Conservation (phyloP, 805 yeast species). For the Scheffersomyces lignosus region DNA sequence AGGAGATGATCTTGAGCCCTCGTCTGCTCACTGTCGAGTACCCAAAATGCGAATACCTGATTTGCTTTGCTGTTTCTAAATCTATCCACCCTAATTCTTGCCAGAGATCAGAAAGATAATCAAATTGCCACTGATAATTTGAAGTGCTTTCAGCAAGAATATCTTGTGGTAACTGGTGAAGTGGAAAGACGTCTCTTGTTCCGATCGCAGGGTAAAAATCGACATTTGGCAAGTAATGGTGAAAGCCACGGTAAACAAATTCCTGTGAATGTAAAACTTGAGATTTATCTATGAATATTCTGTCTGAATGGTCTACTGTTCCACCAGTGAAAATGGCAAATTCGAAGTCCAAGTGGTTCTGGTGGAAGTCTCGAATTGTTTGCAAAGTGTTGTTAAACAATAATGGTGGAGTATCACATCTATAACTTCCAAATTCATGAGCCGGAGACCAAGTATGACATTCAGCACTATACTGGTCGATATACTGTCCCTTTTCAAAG, state of each 20-base stretch:
- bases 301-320: conserved; percentile 3
- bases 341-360: conserved; percentile 2
- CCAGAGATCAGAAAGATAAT: conserved; percentile 5
- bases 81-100: conserved; percentile 4
- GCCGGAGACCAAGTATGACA: conserved; percentile 5
- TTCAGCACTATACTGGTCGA: conserved; percentile 5
- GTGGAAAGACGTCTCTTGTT: conserved; percentile 3
- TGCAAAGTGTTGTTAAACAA: conserved; percentile 5
- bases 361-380: conserved; percentile 4
- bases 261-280: background rate
- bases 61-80: background rate
- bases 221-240: conserved; percentile 1
- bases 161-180: conserved; percentile 3
- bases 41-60: conserved; percentile 1
- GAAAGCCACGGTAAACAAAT: background rate
- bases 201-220: conserved; percentile 6
- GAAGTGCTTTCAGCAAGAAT: background rate
- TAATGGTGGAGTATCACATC: conserved; percentile 5
- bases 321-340: conserved; percentile 3
- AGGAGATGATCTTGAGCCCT: conserved; percentile 19
- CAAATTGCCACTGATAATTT: conserved; percentile 1
- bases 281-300: background rate
- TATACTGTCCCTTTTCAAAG: conserved; percentile 12
- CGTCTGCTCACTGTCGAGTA: conserved; percentile 4
- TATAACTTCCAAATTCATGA: conserved; percentile 7